Conservation (phyloP, 495 filamentous ascomycete genomes). For the Hyaloscypha variabilis region DNA sequence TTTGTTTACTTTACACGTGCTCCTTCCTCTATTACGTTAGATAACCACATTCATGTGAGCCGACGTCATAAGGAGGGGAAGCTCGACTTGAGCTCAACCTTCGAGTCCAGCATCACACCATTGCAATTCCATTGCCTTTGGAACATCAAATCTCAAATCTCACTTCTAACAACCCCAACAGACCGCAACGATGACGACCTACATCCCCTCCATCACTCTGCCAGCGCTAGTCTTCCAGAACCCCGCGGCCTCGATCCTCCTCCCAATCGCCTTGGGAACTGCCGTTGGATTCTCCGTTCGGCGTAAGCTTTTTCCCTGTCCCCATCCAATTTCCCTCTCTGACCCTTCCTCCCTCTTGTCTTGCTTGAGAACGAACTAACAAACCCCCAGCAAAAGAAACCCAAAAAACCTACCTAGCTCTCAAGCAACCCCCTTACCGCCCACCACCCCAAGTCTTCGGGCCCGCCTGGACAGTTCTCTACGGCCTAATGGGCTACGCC, state of each 20-base stretch:
- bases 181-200: conserved; percentile 62
- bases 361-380: conserved; percentile 30
- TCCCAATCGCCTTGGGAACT: conserved; percentile 67
- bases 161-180: neutral
- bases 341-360: neutral
- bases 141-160: neutral
- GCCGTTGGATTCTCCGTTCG: conserved; percentile 62
- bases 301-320: conserved; percentile 45
- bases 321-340: neutral
- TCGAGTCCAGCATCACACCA: neutral
- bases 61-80: conserved; percentile 24
- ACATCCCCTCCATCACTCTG: conserved; percentile 62
- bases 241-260: conserved; percentile 67
- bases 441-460: conserved; percentile 83
- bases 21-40: neutral
- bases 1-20: neutral
- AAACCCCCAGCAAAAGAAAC: conserved; percentile 51
- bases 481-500: conserved; percentile 87
- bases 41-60: conserved; percentile 1
- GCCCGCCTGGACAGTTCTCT: conserved; percentile 84
- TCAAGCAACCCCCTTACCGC: conserved; percentile 78
- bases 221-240: conserved; percentile 64
- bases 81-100: conserved; percentile 6
- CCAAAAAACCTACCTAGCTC: conserved; percentile 61
- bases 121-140: neutral